Evolutionary conservation across 768 basidiomycete genomes (phyloP), one percentile per base, ranked within the genome.

Genomic region (Butyriboletus loyo): DNA sequence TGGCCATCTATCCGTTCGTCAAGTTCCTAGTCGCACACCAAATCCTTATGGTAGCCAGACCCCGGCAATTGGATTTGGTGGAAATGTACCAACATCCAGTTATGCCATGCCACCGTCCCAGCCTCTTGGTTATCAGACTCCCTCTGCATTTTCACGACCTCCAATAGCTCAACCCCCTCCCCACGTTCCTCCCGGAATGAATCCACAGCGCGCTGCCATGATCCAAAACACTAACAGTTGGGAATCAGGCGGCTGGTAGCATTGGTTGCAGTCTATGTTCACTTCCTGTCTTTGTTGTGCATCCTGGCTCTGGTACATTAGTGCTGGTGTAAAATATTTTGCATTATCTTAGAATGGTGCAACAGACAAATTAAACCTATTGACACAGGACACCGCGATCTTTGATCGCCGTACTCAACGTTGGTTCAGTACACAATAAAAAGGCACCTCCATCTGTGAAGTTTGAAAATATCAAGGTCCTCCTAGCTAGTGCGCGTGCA

Each of bases 1-100:
- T n/a, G 89, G 89, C 1, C 86, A 83, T 62, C 75, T 84, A 70
- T 92, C 90, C 19, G 77, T 86, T 40, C 87, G 88, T 49, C 86
- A 88, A 58, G 62, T 69, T 28, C 67, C 78, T 32, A 81, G 78
- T 17, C 80, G 87, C 42, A 92, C 90, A 39, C 90, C 91, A 10
- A 92, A 92, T 61, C 87, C 90, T 2, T 92, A 92, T 58, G 80
- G 77, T 22, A 73, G 72, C 24, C 65, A 70, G 55, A 69, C 72
- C n/a, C 73, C 65, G 15, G 72, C 61, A 42, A 61, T 59, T 34
- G 67, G 64, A 30, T 62, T 69, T 25, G 66, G 67, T 49, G 62
- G 66, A 34, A 70, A 43, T 37, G 57, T 55, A 21, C 59, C 69
- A 6, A 45, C 56, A 30, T 60, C 68, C 31, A 69, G 52, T 43